Conservation (phyloP, 1,284 basidiomycete species). For the Microbotryomycetes sp. region DNA sequence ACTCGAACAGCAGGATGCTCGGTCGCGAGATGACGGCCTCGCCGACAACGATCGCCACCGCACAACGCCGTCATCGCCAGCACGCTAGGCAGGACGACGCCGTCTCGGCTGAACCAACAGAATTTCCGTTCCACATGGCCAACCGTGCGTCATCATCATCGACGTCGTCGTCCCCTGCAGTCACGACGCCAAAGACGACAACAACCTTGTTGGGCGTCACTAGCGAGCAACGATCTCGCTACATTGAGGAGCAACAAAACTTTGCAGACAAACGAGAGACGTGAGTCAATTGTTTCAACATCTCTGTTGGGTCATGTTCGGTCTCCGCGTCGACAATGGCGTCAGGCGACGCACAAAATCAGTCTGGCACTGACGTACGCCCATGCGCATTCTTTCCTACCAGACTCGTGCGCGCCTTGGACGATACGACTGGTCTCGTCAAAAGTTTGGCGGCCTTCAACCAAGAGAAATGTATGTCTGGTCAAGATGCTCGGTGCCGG, state of each 20-base stretch:
- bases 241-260: conserved; percentile 15
- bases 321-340: too few relatives aligned
- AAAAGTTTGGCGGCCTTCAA: conserved; percentile 30
- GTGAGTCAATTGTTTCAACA: conserved; percentile 22
- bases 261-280: conserved; percentile 34
- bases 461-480: conserved; percentile 31
- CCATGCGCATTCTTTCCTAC: too few relatives aligned
- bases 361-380: conserved; percentile 3
- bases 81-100: too few relatives aligned
- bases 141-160: not conserved
- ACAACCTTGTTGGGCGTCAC: not conserved
- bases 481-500: not conserved
- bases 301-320: too few relatives aligned
- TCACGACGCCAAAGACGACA: not conserved
- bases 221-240: not conserved
- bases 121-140: not conserved
- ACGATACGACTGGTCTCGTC: conserved; percentile 26
- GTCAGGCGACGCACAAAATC: not conserved
- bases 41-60: not conserved
- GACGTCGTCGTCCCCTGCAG: too few relatives aligned
- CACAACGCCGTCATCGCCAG: not conserved
- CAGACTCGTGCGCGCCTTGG: conserved; percentile 33
- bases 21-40: not conserved
- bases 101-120: not conserved
- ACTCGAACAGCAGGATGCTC: too few relatives aligned